A percentile compares a stretch with the other conserved stretches of the same genome.
Evolutionary conservation across 257 asterid species (phyloP).

Genomic region (Coffea canephora): DNA sequence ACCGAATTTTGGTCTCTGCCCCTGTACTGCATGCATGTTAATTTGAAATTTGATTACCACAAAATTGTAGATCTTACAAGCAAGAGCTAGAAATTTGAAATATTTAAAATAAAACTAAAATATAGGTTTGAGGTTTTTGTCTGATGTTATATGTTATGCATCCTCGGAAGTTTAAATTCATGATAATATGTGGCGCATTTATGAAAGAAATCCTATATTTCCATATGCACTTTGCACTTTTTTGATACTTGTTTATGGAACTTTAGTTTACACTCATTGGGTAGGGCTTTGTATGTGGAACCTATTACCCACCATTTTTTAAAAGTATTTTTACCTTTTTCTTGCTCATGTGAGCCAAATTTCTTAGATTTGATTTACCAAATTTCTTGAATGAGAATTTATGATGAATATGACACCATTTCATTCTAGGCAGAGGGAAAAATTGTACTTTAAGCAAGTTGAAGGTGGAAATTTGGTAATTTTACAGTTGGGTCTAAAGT

Average conservation of each 20-base stretch:
- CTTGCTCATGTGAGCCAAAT: not conserved
- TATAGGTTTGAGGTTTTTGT: not conserved
- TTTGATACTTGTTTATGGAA: not conserved
- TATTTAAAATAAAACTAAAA: not conserved
- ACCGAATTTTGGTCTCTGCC: conserved; percentile 8
- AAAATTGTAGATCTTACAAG: not conserved
- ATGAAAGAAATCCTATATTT: not conserved
- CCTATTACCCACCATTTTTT: not conserved
- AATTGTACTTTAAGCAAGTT: not conserved
- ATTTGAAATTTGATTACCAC: not conserved
- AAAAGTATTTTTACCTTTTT: not conserved
- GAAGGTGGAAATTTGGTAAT: not conserved
- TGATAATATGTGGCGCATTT: not conserved
- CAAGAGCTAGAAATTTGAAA: not conserved
- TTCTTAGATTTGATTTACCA: not conserved
- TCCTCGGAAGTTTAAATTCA: not conserved
- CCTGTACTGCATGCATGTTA: conserved; percentile 4
- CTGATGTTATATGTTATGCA: not conserved
- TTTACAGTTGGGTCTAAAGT: not conserved
- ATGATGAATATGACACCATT: not conserved
- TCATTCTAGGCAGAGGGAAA: not conserved
- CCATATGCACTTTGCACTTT: not conserved
- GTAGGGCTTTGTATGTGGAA: not conserved
- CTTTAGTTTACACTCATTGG: not conserved
- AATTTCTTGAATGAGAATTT: not conserved